Evolutionary conservation across 2,329 filamentous ascomycete genomes (phyloP), one percentile per base, ranked within the genome.

Genomic region (Cryphonectria japonica): DNA sequence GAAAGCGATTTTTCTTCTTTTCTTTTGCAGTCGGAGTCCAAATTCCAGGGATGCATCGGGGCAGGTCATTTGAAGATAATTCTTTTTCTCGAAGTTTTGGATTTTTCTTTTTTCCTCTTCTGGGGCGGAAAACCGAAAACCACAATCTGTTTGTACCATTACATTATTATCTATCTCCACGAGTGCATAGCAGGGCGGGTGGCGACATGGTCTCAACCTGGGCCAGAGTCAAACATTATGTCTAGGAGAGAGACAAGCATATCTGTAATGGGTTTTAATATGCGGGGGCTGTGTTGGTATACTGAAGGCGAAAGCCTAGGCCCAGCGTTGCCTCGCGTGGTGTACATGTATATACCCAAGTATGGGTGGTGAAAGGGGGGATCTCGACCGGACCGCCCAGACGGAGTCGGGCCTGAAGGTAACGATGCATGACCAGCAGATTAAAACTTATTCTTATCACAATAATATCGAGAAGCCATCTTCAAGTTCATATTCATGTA

Each of bases 21-120:
- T 62, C 34, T 60, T 50, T 69, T 67, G 67, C 63, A 62, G 39
- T 57, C 67, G 70, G 70, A 72, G 70, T 72, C 66, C 59, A 54
- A 46, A 60, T 29, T 32, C 62, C 50, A 66, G 64, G 54, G 64
- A 66, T 57, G 57, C 63, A 64, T 62, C 54, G 29, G 61, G 67
- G 39, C 67, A 43, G n/a, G 39, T 60, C 37, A 46, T 67, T 68
- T 69, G 60, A 52, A 69, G 65, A 65, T 39, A 63, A 50, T 41
- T 46, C 61, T 57, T 63, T 63, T 60, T 63, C 61, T 46, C 34
- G 32, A 16, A 34, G 63, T 60, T 39, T 66, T n/a, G 11, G 46
- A 29, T 46, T 63, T 64, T 34, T 37, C 3, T 57, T 57, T 57
- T 32, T 29, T 14, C 6, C 6, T 34, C 34, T 3, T 34, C 26